Conservation (phyloP, 1,284 basidiomycete genomes). For the Rhizoctonia solani region DNA sequence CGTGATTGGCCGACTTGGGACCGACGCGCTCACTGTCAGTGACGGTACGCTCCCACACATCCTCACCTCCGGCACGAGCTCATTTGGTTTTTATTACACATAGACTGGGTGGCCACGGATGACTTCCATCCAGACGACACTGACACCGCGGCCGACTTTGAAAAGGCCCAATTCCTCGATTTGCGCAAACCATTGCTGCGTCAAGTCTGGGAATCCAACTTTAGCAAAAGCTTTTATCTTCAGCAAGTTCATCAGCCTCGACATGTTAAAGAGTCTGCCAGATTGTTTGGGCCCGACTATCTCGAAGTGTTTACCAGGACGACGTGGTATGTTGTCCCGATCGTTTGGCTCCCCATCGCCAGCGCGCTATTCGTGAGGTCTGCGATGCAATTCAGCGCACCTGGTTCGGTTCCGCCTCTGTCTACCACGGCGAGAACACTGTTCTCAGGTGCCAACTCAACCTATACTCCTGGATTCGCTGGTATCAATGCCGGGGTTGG, state of each 20-base stretch:
- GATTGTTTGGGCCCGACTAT: slow-evolving; percentile 80
- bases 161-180: slow-evolving; percentile 92
- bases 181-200: slow-evolving; percentile 81
- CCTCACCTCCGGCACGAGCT: not conserved
- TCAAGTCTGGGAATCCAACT: slow-evolving; percentile 85
- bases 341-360: slow-evolving; percentile 91
- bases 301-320: slow-evolving; percentile 92
- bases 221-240: slow-evolving; percentile 94
- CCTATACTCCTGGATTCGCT: slow-evolving; percentile 11
- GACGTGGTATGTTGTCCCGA: slow-evolving; percentile 92
- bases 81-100: not conserved
- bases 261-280: slow-evolving; percentile 84
- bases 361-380: slow-evolving; percentile 81
- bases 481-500: not conserved
- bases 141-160: slow-evolving; percentile 74
- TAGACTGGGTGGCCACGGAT: slow-evolving; percentile 85
- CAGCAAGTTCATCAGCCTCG: slow-evolving; percentile 96
- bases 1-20: slow-evolving; percentile 77
- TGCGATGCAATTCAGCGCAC: slow-evolving; percentile 72
- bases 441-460: not conserved
- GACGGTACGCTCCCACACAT: slow-evolving; percentile 61
- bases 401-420: slow-evolving; percentile 5
- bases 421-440: slow-evolving; percentile 22
- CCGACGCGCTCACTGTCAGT: slow-evolving; percentile 72
- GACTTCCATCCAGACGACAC: slow-evolving; percentile 91